A percentile compares a stretch with the other conserved stretches of the same genome.
These are phyloP conservation scores for Tolypocladium endophyticum DNA, from an alignment of 2,329 filamentous ascomycete species.

Conservation along the genomic window DNA sequence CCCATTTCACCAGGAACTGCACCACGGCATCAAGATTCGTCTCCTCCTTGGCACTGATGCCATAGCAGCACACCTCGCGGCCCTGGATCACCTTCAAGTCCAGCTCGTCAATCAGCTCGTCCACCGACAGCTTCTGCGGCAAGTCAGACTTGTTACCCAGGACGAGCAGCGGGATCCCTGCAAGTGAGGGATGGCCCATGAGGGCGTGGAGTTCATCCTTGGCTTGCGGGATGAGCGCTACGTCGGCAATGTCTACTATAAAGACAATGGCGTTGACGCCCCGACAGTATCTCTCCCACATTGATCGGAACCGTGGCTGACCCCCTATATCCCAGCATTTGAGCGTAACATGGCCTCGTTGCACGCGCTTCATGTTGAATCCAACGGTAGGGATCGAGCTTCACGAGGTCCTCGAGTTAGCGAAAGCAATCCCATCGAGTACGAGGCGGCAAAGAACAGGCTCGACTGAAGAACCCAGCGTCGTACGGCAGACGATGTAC, in stretches of 20 bases:
- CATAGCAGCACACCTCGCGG: constrained; percentile 95
- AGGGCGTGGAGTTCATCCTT: constrained; percentile 87
- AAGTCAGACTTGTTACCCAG: constrained; percentile 97
- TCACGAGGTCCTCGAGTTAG: constrained; percentile 30
- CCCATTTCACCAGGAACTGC: constrained; percentile 89
- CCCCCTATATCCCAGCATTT: constrained; percentile 99
- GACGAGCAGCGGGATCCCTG: constrained; percentile 85
- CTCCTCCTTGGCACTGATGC: constrained; percentile 97
- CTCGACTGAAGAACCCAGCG: background rate
- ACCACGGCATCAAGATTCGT: constrained; percentile 96
- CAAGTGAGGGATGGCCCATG: constrained; percentile 72
- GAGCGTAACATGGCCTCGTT: constrained; percentile 94
- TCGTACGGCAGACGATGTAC: constrained; percentile 20
- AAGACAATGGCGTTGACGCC: constrained; percentile 97
- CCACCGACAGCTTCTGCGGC: constrained; percentile 79
- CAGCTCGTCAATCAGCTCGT: constrained; percentile 89
- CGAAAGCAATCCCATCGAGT: constrained; percentile 6
- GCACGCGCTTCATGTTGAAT: constrained; percentile 98
- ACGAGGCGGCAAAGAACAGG: constrained; percentile 1
- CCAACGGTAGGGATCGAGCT: constrained; percentile 97
- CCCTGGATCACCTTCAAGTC: constrained; percentile 81
- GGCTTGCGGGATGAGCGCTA: constrained; percentile 67
- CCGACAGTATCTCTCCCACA: constrained; percentile 99
- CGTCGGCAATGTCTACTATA: constrained; percentile 93
- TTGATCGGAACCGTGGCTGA: constrained; percentile 90